A percentile compares a stretch with the other conserved stretches of the same genome.
Evolutionary conservation across 148 eudicot genomes (phyloP).

Genomic region (Arctostaphylos glauca): DNA sequence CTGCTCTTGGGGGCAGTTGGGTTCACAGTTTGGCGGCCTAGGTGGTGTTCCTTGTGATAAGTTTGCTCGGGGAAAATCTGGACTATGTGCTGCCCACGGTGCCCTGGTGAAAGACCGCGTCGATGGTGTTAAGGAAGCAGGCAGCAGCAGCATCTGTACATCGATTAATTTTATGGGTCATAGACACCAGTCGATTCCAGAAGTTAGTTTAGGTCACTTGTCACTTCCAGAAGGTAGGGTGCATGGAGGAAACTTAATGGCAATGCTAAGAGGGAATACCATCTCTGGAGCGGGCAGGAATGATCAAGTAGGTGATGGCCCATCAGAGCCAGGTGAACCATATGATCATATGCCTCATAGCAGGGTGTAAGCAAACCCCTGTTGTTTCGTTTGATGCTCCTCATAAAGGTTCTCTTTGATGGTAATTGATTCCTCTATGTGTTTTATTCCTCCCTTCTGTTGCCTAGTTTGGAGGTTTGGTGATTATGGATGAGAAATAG

Average conservation of each 20-base stretch:
- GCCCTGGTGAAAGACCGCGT: constrained; percentile 34
- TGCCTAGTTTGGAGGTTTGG: not conserved
- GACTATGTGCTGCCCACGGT: constrained; percentile 61
- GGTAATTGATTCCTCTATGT: not conserved
- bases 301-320: constrained; percentile 14
- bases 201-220: too few species aligned
- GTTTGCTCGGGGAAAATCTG: constrained; percentile 62
- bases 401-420: not conserved
- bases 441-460: not conserved
- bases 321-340: constrained; percentile 18
- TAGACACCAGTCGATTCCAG: constrained; percentile 11
- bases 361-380: constrained; percentile 23
- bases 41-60: constrained; percentile 42
- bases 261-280: constrained; percentile 41
- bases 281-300: constrained; percentile 14
- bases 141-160: not conserved
- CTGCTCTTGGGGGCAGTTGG: constrained; percentile 60
- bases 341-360: constrained; percentile 12
- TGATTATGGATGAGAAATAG: constrained; percentile 13
- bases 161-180: constrained; percentile 10
- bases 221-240: constrained; percentile 71
- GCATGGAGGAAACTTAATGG: constrained; percentile 68
- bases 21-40: constrained; percentile 35
- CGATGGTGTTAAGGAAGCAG: not conserved
- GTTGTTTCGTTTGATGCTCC: not conserved